These are phyloP conservation scores for Colletotrichum sojae DNA, from an alignment of 2,329 filamentous ascomycete genomes.

Conservation along the genomic window DNA sequence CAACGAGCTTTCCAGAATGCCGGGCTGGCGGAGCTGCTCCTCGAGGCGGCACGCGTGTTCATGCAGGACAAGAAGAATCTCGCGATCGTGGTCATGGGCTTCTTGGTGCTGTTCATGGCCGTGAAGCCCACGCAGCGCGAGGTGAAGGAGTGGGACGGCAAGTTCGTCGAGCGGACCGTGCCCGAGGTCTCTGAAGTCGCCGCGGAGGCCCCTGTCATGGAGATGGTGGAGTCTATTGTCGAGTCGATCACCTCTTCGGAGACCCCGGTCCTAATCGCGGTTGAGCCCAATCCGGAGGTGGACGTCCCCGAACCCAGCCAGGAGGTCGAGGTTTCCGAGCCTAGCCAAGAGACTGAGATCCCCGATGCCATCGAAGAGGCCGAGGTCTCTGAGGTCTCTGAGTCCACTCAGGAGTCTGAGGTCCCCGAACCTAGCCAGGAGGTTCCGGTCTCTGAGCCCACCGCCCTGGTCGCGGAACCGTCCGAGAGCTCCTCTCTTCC, in stretches of 20 bases:
- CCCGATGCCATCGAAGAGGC: neutral
- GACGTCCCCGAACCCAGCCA: neutral
- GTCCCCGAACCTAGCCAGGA: neutral
- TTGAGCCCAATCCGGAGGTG: neutral
- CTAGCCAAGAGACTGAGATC: neutral
- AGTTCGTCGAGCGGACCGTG: constrained; percentile 42
- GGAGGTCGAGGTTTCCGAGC: neutral
- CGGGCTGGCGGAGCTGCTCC: constrained; percentile 67
- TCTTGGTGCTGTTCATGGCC: constrained; percentile 68
- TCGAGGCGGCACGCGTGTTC: constrained; percentile 67
- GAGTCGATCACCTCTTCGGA: constrained; percentile 14
- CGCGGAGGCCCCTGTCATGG: constrained; percentile 7
- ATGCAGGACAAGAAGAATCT: constrained; percentile 73
- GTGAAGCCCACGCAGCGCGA: constrained; percentile 44
- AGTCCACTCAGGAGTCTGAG: constrained; percentile 2
- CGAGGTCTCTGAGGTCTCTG: neutral
- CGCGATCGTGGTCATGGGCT: constrained; percentile 67
- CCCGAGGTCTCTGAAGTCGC: constrained; percentile 25
- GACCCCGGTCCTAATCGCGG: neutral
- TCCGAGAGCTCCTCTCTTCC: neutral
- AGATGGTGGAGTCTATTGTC: constrained; percentile 10
- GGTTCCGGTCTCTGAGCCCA: neutral
- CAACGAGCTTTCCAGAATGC: constrained; percentile 54
- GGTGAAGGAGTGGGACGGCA: constrained; percentile 45
- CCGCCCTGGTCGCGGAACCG: neutral